Conservation (phyloP, 2,329 filamentous ascomycete species). For the Calonectria crousiana region DNA sequence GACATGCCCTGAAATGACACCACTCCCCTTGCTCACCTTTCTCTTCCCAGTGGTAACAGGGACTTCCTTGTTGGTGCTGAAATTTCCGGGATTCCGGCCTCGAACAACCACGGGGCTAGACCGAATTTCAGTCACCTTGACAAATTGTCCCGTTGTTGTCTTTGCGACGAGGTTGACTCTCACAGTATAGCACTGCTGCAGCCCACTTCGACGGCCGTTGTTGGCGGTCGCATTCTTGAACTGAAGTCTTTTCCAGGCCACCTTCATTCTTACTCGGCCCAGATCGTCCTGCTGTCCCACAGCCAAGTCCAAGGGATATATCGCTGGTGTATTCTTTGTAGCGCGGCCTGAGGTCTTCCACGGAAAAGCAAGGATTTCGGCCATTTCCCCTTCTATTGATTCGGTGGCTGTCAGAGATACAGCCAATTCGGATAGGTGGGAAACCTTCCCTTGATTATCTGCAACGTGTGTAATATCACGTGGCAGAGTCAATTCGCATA, state of each 20-base stretch:
- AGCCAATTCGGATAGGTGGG: slow-evolving; percentile 81
- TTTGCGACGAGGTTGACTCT: slow-evolving; percentile 88
- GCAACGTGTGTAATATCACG: slow-evolving; percentile 75
- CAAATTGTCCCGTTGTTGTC: slow-evolving; percentile 72
- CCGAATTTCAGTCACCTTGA: slow-evolving; percentile 84
- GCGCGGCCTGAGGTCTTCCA: slow-evolving; percentile 79
- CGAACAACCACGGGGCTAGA: slow-evolving; percentile 94
- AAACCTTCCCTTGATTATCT: slow-evolving; percentile 80
- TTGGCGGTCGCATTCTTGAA: slow-evolving; percentile 98
- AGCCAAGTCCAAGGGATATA: slow-evolving; percentile 66
- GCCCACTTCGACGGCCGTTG: slow-evolving; percentile 91
- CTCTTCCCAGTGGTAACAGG: slow-evolving; percentile 72
- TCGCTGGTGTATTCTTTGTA: slow-evolving; percentile 66
- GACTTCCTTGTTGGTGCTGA: slow-evolving; percentile 89
- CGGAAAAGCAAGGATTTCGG: slow-evolving; percentile 95
- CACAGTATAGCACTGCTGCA: slow-evolving; percentile 95
- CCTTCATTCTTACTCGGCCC: slow-evolving; percentile 81
- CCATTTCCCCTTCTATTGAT: slow-evolving; percentile 89
- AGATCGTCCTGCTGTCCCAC: slow-evolving; percentile 79
- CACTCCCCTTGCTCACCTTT: background rate
- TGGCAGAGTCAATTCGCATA: slow-evolving; percentile 86
- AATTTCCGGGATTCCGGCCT: slow-evolving; percentile 92
- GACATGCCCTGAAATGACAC: no score
- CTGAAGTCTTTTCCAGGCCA: slow-evolving; percentile 94
- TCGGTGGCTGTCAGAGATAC: slow-evolving; percentile 88